A percentile compares a stretch with the other conserved stretches of the same genome.
Conservation (phyloP, 2,329 filamentous ascomycete species). For the Pseudogymnoascus pannorum region DNA sequence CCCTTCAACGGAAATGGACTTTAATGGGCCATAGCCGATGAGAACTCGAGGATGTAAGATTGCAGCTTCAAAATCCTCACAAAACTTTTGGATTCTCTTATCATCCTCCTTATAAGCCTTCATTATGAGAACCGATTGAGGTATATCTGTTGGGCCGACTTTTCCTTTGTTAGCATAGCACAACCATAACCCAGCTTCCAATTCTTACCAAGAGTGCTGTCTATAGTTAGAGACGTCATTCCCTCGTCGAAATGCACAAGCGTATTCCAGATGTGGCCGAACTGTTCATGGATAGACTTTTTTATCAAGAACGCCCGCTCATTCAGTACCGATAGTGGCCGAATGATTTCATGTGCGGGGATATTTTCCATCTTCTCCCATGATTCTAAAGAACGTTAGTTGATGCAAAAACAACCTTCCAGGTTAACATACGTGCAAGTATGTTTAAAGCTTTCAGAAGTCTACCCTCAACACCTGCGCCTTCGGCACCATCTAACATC, state of each 20-base stretch:
- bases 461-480: conserved; percentile 44
- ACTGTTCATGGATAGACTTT: conserved; percentile 55
- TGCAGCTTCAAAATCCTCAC: conserved; percentile 53
- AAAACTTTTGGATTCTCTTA: conserved; percentile 51
- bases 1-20: conserved; percentile 36
- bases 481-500: conserved; percentile 55
- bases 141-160: conserved; percentile 46
- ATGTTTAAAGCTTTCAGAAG: conserved; percentile 50
- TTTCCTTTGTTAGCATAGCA: background rate
- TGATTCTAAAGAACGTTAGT: conserved; percentile 37
- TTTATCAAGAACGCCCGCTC: conserved; percentile 59
- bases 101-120: conserved; percentile 55
- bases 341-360: conserved; percentile 52
- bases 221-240: conserved; percentile 47
- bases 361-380: conserved; percentile 52
- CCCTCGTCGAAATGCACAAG: conserved; percentile 57
- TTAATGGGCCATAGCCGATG: conserved; percentile 29
- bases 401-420: conserved; percentile 14
- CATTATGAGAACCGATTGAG: conserved; percentile 48
- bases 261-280: conserved; percentile 63
- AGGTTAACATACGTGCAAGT: conserved; percentile 43
- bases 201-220: conserved; percentile 15
- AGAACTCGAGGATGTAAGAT: conserved; percentile 55
- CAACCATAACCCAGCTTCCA: background rate
- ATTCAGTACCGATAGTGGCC: conserved; percentile 58